phyloP scores from a whole-genome alignment of 2,329 filamentous ascomycete genomes.

The Ophiosphaerella korrae region DNA sequence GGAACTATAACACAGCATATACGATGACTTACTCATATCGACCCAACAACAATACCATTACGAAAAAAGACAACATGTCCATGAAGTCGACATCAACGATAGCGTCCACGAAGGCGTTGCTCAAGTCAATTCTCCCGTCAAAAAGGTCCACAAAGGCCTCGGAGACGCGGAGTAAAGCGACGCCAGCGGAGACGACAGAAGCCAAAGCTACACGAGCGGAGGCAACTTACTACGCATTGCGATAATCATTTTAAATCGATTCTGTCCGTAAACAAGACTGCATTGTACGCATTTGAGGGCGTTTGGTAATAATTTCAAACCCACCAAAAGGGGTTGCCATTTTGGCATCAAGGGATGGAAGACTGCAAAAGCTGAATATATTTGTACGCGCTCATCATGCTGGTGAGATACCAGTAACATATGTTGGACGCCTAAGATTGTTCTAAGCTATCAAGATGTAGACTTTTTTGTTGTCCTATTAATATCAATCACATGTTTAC shows the following conservation, averaged over 20 bases:
- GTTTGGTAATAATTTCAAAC: no score
- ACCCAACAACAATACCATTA: background rate
- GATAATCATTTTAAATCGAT: constrained; percentile 1
- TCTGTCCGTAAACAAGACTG: no score
- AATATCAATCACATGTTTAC: no score
- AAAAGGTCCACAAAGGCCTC: constrained; percentile 6
- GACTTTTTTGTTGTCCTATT: no score
- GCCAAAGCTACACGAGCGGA: constrained; percentile 19
- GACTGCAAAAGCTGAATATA: no score
- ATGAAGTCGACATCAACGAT: constrained; percentile 31
- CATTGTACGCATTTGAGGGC: no score
- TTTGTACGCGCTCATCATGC: background rate
- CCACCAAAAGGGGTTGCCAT: no score
- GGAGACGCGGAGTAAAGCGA: constrained; percentile 3
- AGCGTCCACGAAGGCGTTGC: constrained; percentile 2
- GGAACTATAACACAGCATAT: background rate
- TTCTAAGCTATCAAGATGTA: no score
- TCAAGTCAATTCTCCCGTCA: constrained; percentile 27
- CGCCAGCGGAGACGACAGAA: constrained; percentile 15
- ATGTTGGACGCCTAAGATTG: no score
- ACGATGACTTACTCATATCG: constrained; percentile 8
- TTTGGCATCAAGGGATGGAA: no score
- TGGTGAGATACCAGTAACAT: no score
- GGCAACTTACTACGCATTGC: constrained; percentile 18
- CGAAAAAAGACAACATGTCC: constrained; percentile 21